Base-by-base conservation (phyloP, 805 yeast species). In the Candida saitoana region DNA sequence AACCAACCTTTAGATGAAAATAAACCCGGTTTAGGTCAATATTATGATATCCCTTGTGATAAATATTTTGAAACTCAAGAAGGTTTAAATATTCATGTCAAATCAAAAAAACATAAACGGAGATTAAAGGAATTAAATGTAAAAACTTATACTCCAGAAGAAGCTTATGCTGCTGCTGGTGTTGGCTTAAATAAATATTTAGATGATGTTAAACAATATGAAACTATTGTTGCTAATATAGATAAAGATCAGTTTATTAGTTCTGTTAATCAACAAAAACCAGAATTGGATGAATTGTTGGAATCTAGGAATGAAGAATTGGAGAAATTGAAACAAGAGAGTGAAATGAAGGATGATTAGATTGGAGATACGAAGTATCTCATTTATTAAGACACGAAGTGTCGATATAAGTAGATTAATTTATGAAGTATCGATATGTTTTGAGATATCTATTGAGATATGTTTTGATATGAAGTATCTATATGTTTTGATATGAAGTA, bases 21-120 rank as follows among this genome's bases (percentile, higher is more conserved):
- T 34, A 83, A 84, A 57, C 90, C 97, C 1, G 99, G 99, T 1
- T 67, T 93, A 50, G 99, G 96, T 12, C 98, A 93, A 64, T 84
- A 79, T 63, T 93, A 87, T 63, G 93, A 98, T 64, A 74, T 93
- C 41, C 96, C 89, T 49, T 93, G 99, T 72, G 95, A 95, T 38
- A 86, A 84, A 59, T 88, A 93, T 63, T 88, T 80, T 56, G 96
- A 90, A 59, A 81, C 82, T 43, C 88, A 84, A 35, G 60, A 65
- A 24, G 84, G 95, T 5, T 71, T 87, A 42, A 79, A 78, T 46
- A 73, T 82, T 11, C 99, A 93, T 66, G 65, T 75, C 48, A 78
- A 79, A 52, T 73, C 84, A 3, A 90, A 89, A 56, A 75, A 81
- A 5, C 99, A 93, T 65, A 90, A 85, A 62, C 78, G 98, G 63